Conservation (phyloP, 768 basidiomycete genomes). For the Russula ochroleuca region DNA sequence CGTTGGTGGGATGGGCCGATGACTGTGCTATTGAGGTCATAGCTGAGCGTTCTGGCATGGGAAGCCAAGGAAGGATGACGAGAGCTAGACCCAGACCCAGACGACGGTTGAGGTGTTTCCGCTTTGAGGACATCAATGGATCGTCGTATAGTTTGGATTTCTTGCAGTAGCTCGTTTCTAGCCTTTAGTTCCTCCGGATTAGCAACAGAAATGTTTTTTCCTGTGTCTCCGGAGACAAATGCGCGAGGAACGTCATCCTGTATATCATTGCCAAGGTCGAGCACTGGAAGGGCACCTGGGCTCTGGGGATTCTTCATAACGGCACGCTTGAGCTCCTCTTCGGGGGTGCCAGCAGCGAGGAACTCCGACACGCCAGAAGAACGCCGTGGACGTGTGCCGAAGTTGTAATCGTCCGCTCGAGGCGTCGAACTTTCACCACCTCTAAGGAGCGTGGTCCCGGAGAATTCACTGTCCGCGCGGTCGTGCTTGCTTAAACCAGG, state of each 20-base stretch:
- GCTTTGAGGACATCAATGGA: conserved; percentile 74
- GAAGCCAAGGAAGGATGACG: conserved; percentile 41
- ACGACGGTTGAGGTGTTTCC: conserved; percentile 58
- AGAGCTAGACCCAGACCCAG: conserved; percentile 49
- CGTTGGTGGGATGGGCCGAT: conserved; percentile 56
- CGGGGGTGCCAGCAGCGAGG: conserved; percentile 54
- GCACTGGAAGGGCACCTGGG: conserved; percentile 56
- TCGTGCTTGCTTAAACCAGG: conserved; percentile 57
- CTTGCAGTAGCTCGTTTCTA: conserved; percentile 67
- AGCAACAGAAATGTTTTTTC: conserved; percentile 31
- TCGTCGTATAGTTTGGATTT: conserved; percentile 74
- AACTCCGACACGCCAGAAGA: conserved; percentile 72
- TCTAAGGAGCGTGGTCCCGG: conserved; percentile 63
- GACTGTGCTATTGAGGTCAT: conserved; percentile 55
- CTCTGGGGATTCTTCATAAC: conserved; percentile 44
- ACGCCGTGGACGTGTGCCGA: conserved; percentile 54
- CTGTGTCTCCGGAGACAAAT: conserved; percentile 48
- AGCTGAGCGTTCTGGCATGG: conserved; percentile 47
- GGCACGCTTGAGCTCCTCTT: conserved; percentile 57
- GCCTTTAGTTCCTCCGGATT: conserved; percentile 53
- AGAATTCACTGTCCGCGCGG: conserved; percentile 59
- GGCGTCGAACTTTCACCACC: conserved; percentile 44
- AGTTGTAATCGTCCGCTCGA: conserved; percentile 46
- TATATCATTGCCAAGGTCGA: conserved; percentile 73
- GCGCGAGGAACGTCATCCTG: conserved; percentile 68